These are phyloP conservation scores for Trichophyton simii DNA, from an alignment of 2,329 filamentous ascomycete species.

Conservation along the genomic window DNA sequence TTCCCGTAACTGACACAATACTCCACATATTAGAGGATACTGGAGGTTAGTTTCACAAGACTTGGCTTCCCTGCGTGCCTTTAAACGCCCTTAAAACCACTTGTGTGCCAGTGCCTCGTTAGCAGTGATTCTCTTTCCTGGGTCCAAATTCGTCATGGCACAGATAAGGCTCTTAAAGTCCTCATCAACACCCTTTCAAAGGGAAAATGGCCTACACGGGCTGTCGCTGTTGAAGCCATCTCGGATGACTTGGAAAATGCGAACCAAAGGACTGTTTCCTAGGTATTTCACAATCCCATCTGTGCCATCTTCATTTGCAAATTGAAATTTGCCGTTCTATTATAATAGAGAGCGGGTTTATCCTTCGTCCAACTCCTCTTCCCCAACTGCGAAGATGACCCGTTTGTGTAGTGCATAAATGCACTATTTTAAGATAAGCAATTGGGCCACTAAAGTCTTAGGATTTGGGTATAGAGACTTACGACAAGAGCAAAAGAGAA, in stretches of 20 bases:
- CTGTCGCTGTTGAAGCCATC: slow-evolving; percentile 32
- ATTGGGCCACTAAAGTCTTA: neutral
- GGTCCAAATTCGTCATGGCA: slow-evolving; percentile 24
- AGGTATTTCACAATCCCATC: slow-evolving; percentile 33
- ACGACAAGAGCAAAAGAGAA: slow-evolving; percentile 11
- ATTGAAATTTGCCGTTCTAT: slow-evolving; percentile 37
- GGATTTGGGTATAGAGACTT: slow-evolving; percentile 4
- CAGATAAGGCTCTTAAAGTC: slow-evolving; percentile 22
- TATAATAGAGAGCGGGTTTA: slow-evolving; percentile 30
- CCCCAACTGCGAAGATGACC: slow-evolving; percentile 29
- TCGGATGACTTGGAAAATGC: slow-evolving; percentile 27
- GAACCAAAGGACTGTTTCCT: slow-evolving; percentile 28
- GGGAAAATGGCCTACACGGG: slow-evolving; percentile 31
- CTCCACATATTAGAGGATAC: no score
- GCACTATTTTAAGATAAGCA: slow-evolving; percentile 20
- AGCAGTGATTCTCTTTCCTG: slow-evolving; percentile 22
- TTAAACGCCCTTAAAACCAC: slow-evolving; percentile 18
- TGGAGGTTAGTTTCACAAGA: no score
- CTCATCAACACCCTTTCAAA: slow-evolving; percentile 28
- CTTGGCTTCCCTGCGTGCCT: neutral
- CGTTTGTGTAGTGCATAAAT: slow-evolving; percentile 34
- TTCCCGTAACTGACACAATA: no score
- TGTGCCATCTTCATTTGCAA: slow-evolving; percentile 33
- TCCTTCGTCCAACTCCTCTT: slow-evolving; percentile 22
- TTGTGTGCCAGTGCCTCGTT: slow-evolving; percentile 22